Evolutionary conservation across 768 basidiomycete genomes (phyloP), one percentile per base, ranked within the genome.

Genomic region (Lactifluus pinguis): DNA sequence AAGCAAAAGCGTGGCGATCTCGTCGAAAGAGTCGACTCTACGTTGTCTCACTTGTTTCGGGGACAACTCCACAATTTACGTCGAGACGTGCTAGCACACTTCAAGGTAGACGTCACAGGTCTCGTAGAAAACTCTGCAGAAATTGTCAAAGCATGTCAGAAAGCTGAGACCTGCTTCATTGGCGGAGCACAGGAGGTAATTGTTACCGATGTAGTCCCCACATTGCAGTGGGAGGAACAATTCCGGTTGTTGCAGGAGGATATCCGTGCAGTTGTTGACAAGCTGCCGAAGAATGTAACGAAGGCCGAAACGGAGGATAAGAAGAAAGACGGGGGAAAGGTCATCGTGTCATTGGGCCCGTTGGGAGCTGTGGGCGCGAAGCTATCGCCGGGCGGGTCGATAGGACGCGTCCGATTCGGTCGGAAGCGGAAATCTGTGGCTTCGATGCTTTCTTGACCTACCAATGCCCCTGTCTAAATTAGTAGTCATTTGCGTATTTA

Each of bases 21-120:
- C 13, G 68, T 89, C 54, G 75, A 81, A 3, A 79, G 87, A 4
- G 75, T 99, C 34, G 86, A 94, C 65, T 78, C 88, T 0, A 82
- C 83, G 0, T 83, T 98, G 8, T 87, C 84, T 2, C 87, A 95
- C 1, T 79, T 97, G 17, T 98, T 92, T 81, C 78, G 95, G 14
- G 93, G 95, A 0, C 95, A 99, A 69, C 80, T 98, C 62, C 98
- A 98, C 77, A 98, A 98, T 72, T 73, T 97, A 51, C 95, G 98
- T 77, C 97, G 92, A 71, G 69, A 76, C 8, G 87, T 83, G 55
- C 79, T 97, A 6, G 79, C 81, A 3, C 70, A 79, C 11, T 98
- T 97, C 77, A 90, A 93, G 74, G 79, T 81, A 51, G 84, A 85
- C 53, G 75, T 84, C 10, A 79, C 84, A 4, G 87, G 87, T 4